A percentile compares a stretch with the other conserved stretches of the same genome.
These are phyloP conservation scores for Diplodia scrobiculata DNA, from an alignment of 2,329 filamentous ascomycete genomes.

Conservation along the genomic window DNA sequence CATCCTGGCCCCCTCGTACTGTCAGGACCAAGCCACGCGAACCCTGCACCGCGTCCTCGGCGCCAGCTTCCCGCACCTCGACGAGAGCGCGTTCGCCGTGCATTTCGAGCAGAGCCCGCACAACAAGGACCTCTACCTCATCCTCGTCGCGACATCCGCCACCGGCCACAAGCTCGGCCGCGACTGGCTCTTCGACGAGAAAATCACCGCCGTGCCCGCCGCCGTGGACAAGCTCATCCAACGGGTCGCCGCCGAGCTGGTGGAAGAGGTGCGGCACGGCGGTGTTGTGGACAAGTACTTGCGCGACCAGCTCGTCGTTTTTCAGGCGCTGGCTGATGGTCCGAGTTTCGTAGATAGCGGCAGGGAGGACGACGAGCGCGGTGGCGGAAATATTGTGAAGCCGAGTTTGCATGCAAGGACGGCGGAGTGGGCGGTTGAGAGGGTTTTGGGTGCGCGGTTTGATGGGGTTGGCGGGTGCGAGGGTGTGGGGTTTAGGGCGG, in stretches of 20 bases:
- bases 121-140: slow-evolving; percentile 53
- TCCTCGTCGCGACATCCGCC: slow-evolving; percentile 57
- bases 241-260: slow-evolving; percentile 50
- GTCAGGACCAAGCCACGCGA: slow-evolving; percentile 38
- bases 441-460: slow-evolving; percentile 46
- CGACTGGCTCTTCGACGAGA: slow-evolving; percentile 51
- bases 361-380: slow-evolving; percentile 31
- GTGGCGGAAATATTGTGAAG: slow-evolving; percentile 34
- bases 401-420: slow-evolving; percentile 52
- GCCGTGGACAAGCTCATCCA: slow-evolving; percentile 46
- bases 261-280: slow-evolving; percentile 50
- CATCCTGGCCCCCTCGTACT: slow-evolving; percentile 43
- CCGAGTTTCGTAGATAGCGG: slow-evolving; percentile 42
- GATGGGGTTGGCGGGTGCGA: slow-evolving; percentile 43
- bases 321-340: slow-evolving; percentile 58
- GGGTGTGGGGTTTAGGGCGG: slow-evolving; percentile 41
- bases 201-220: slow-evolving; percentile 31
- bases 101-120: slow-evolving; percentile 49
- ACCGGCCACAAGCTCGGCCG: slow-evolving; percentile 54
- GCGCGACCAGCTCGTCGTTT: slow-evolving; percentile 62
- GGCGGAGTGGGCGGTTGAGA: slow-evolving; percentile 49
- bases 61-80: slow-evolving; percentile 32
- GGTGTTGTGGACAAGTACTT: slow-evolving; percentile 59
- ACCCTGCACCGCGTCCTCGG: slow-evolving; percentile 34
- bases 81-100: not conserved